These are phyloP conservation scores for Naumovozyma baii DNA, from an alignment of 805 yeast species.

Conservation along the genomic window DNA sequence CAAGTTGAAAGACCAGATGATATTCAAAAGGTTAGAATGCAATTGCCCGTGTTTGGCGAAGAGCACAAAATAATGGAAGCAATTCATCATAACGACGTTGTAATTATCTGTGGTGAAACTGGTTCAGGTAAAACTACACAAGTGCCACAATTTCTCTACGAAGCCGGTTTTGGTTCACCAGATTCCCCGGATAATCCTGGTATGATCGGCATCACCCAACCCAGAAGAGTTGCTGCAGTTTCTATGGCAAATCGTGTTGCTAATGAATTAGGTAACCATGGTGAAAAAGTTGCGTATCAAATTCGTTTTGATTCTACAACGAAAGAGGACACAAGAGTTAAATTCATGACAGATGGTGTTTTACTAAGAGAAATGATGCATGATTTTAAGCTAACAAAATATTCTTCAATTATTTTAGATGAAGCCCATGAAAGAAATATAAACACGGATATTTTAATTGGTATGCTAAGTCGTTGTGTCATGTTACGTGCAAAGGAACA, in stretches of 20 bases:
- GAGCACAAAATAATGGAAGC: conserved; percentile 96
- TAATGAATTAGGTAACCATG: conserved; percentile 65
- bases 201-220: conserved; percentile 94
- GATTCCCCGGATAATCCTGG: conserved; percentile 63
- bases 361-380: conserved; percentile 84
- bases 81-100: conserved; percentile 80
- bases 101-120: conserved; percentile 92
- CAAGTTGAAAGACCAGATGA: conserved; percentile 54
- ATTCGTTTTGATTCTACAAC: conserved; percentile 69
- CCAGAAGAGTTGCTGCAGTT: conserved; percentile 88
- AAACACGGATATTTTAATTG: conserved; percentile 91
- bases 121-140: conserved; percentile 99
- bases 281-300: conserved; percentile 65
- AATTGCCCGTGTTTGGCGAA: conserved; percentile 80
- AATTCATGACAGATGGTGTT: conserved; percentile 94
- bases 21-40: conserved; percentile 57
- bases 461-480: conserved; percentile 83
- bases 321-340: conserved; percentile 56
- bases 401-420: conserved; percentile 82
- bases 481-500: conserved; percentile 54
- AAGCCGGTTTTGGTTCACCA: conserved; percentile 73
- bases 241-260: conserved; percentile 81
- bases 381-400: conserved; percentile 70
- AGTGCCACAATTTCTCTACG: conserved; percentile 90
- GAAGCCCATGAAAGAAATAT: conserved; percentile 97